phyloP scores from a whole-genome alignment of 257 asterid genomes.

The Przewalskia tangutica region DNA sequence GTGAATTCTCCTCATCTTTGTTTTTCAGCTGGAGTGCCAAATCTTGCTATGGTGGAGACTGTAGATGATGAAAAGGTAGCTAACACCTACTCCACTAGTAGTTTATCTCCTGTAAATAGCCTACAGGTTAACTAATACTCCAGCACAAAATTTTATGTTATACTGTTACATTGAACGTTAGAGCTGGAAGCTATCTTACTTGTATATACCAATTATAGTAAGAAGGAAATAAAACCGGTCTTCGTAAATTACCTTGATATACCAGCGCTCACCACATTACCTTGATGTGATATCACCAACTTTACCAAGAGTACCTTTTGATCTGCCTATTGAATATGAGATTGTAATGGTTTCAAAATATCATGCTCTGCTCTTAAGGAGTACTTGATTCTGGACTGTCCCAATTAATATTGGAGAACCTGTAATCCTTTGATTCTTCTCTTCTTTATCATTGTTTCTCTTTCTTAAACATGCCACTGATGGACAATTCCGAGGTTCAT shows the following conservation, averaged over 20 bases:
- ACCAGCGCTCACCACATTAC: not conserved
- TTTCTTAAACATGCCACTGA: not conserved
- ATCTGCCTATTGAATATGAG: not conserved
- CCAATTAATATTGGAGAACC: not conserved
- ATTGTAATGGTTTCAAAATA: not conserved
- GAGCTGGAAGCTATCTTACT: not conserved
- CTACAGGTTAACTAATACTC: not conserved
- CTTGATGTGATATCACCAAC: not conserved
- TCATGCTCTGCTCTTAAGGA: not conserved
- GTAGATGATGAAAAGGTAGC: conserved; percentile 94
- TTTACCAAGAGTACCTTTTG: not conserved
- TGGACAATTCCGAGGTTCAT: not conserved
- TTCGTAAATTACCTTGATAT: not conserved
- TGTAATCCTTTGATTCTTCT: not conserved
- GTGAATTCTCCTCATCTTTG: not conserved
- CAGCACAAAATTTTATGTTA: not conserved
- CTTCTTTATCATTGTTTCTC: not conserved
- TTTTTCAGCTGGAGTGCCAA: conserved; percentile 69
- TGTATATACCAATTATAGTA: not conserved
- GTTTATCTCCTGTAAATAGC: not conserved
- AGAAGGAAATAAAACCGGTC: not conserved
- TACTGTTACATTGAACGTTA: not conserved
- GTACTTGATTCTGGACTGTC: not conserved
- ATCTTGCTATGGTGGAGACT: conserved; percentile 88
- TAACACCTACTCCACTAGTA: not conserved